phyloP scores from a whole-genome alignment of 495 filamentous ascomycete genomes.

The Immersiella caudata region DNA sequence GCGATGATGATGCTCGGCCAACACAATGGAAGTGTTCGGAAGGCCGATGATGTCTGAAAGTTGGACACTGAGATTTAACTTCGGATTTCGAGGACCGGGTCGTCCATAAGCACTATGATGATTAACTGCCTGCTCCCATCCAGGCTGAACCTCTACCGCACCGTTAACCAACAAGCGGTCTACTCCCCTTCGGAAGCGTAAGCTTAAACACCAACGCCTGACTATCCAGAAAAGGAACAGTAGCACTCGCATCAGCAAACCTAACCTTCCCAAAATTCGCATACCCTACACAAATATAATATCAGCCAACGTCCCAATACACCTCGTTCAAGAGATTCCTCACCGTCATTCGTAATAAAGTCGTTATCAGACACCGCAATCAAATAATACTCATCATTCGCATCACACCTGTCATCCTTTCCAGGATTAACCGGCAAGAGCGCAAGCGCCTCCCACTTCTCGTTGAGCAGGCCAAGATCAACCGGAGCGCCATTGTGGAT shows the following conservation, averaged over 20 bases:
- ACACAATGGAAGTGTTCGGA: too few species aligned
- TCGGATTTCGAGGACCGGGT: too few species aligned
- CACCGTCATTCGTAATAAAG: slow-evolving; percentile 78
- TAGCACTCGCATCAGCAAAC: slow-evolving; percentile 64
- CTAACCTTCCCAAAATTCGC: slow-evolving; percentile 63
- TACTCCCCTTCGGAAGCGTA: slow-evolving; percentile 50
- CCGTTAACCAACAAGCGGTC: slow-evolving; percentile 28
- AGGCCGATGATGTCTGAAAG: too few species aligned
- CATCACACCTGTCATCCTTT: slow-evolving; percentile 46
- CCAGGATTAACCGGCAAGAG: slow-evolving; percentile 62
- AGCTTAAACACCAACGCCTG: slow-evolving; percentile 77
- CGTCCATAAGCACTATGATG: too few species aligned
- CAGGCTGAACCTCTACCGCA: too few species aligned
- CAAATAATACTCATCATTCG: slow-evolving; percentile 69
- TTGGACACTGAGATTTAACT: too few species aligned
- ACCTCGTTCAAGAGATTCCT: slow-evolving; percentile 18
- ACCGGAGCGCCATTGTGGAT: slow-evolving; percentile 68
- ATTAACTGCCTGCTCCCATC: too few species aligned
- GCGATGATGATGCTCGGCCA: too few species aligned
- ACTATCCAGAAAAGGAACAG: slow-evolving; percentile 65
- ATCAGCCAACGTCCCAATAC: slow-evolving; percentile 16
- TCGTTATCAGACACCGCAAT: slow-evolving; percentile 77
- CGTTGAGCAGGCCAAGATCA: slow-evolving; percentile 60
- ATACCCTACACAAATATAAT: slow-evolving; percentile 45
- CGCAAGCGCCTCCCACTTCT: slow-evolving; percentile 81